Evolutionary conservation across 169 alveolate species (phyloP), one percentile per base, ranked within the genome.

Genomic region (Cryptosporidium canis): DNA sequence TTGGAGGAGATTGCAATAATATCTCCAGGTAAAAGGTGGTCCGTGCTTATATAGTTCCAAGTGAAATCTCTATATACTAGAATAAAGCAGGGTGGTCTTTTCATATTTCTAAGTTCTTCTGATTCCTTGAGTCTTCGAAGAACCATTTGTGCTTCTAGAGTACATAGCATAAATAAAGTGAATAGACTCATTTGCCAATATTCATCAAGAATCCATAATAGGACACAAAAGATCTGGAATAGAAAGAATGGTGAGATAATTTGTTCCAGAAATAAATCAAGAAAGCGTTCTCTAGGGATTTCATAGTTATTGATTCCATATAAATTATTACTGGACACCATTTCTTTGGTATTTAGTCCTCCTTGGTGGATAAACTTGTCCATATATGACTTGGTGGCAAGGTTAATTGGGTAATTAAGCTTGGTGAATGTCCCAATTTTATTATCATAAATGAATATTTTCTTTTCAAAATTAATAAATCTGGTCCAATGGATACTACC

Each of bases 201-300:
- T 83, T 97, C 99, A 90, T 98, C 99, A 65, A 98, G 91, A 39
- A 97, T 93, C 99, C 99, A 97, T 45, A 98, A 90, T 0, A 96
- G 85, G 24, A 97, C 96, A 83, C 99, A 95, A 85, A 97, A 94
- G 55, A 98, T 87, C 90, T 98, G 98, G 94, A 98, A 98, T 37
- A 97, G 95, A 91, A 98, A 96, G 95, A 98, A 97, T 31, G 99
- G 99, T 44, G 99, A 96, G 9, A 97, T 92, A 66, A 96, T 92
- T 90, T 98, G 98, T 85, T 98, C 98, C 92, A 93, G 85, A 53
- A 96, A 94, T 90, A 98, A 92, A 67, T 94, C 95, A 39, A 93
- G 84, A 92, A 97, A 98, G 29, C 95, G 83, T 24, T 98, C 98
- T 37, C 94, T 93, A 3, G 99, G 99, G 21, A 97, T 94, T 39